phyloP scores from a whole-genome alignment of 2,329 filamentous ascomycete species.

The Cladosporium oxysporum region DNA sequence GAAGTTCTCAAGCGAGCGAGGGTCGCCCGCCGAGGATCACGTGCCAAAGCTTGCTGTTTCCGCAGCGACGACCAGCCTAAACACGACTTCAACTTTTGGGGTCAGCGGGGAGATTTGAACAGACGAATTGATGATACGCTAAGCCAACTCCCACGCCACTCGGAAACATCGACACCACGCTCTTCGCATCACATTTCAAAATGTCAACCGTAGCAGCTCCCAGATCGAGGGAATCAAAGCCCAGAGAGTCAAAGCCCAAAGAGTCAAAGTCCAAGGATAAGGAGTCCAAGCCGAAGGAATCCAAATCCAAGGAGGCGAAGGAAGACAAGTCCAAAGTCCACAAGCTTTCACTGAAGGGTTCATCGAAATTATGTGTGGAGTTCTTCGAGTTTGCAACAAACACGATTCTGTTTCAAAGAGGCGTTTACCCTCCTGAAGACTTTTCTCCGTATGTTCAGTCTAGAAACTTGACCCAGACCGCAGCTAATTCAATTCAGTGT shows the following conservation, averaged over 20 bases:
- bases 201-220: conserved; percentile 27
- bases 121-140: background rate
- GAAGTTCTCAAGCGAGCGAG: conserved; percentile 11
- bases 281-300: conserved; percentile 10
- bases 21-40: conserved; percentile 15
- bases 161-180: background rate
- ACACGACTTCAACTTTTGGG: conserved; percentile 15
- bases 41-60: conserved; percentile 13
- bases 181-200: background rate
- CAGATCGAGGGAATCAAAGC: background rate
- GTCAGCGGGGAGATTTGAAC: background rate
- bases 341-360: conserved; percentile 87
- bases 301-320: conserved; percentile 41
- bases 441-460: conserved; percentile 73
- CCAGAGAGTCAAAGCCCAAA: background rate
- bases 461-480: background rate
- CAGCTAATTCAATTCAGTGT: conserved; percentile 53
- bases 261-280: background rate
- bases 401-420: conserved; percentile 90
- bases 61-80: conserved; percentile 18
- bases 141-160: background rate
- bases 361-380: conserved; percentile 86
- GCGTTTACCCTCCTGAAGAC: conserved; percentile 87
- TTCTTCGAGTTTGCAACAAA: conserved; percentile 99
- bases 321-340: conserved; percentile 81